phyloP scores from a whole-genome alignment of 75 land plant genomes.

The Sequoia sempervirens region DNA sequence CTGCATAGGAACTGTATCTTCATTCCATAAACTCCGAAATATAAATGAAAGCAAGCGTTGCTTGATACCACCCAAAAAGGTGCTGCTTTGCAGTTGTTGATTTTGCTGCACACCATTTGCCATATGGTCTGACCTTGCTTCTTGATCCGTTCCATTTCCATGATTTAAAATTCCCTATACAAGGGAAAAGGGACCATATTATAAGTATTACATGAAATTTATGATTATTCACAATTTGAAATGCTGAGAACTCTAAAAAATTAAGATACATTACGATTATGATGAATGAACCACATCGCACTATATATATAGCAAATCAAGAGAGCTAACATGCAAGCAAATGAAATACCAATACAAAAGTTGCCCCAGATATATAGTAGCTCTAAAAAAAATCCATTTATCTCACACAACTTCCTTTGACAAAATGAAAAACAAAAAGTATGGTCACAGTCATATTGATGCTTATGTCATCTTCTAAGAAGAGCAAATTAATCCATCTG shows the following conservation, averaged over 20 bases:
- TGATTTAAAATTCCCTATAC: slow-evolving; percentile 6
- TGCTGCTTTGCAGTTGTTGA: slow-evolving; percentile 19
- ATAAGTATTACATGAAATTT: neutral
- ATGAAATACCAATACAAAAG: neutral
- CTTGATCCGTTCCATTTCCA: slow-evolving; percentile 11
- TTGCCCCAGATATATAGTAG: neutral
- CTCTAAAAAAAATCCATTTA: neutral
- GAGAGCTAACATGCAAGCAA: neutral
- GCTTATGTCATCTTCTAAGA: neutral
- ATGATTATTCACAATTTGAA: neutral
- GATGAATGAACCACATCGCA: neutral
- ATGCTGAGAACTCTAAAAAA: neutral
- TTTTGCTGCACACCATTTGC: slow-evolving; percentile 26
- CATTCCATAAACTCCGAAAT: slow-evolving; percentile 65
- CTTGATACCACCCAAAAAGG: slow-evolving; percentile 77
- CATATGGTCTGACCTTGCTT: slow-evolving; percentile 10
- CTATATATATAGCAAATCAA: neutral
- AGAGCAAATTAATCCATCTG: neutral
- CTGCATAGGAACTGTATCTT: slow-evolving; percentile 52
- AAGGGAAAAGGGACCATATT: slow-evolving; percentile 9
- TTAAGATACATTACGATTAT: neutral
- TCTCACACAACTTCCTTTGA: neutral
- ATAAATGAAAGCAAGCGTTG: slow-evolving; percentile 91
- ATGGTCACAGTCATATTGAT: neutral
- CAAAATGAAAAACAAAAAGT: neutral